Percentiles rank a stretch among this genome's conserved stretches.
Conservation (phyloP, 2,329 filamentous ascomycete genomes). For the Tolypocladium ophioglossoides region DNA sequence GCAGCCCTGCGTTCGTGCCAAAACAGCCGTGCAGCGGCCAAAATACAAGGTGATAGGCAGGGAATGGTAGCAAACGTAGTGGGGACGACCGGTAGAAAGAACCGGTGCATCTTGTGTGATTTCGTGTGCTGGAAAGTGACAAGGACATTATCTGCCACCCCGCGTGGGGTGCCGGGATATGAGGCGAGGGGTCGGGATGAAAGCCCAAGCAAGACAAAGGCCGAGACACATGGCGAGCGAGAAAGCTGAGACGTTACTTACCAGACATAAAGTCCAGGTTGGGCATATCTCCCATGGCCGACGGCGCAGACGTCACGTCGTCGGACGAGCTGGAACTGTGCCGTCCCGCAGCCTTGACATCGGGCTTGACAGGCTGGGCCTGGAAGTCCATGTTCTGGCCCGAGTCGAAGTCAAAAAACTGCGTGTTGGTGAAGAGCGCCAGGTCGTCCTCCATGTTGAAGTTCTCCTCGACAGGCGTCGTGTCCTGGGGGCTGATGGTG, state of each 20-base stretch:
- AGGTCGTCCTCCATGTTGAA: constrained; percentile 62
- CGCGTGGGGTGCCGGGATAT: background rate
- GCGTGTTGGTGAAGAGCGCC: constrained; percentile 70
- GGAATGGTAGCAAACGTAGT: constrained; percentile 1
- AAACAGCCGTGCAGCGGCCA: background rate
- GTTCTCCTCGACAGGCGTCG: constrained; percentile 40
- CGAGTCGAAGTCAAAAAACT: constrained; percentile 71
- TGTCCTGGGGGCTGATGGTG: constrained; percentile 52
- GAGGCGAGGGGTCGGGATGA: background rate
- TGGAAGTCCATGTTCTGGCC: constrained; percentile 50
- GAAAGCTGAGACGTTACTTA: constrained; percentile 17
- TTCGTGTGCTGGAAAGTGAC: background rate
- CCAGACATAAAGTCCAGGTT: constrained; percentile 40
- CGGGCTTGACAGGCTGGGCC: constrained; percentile 34
- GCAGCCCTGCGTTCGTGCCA: constrained; percentile 6
- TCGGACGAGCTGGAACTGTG: constrained; percentile 23
- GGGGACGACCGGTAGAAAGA: background rate
- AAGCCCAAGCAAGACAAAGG: too few relatives aligned
- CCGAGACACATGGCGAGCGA: background rate
- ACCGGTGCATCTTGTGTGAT: constrained; percentile 2
- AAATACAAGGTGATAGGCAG: background rate
- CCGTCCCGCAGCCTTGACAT: constrained; percentile 17
- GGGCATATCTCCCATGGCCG: constrained; percentile 34
- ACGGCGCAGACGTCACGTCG: constrained; percentile 27
- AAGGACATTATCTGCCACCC: background rate